Conservation (phyloP, 306 rosid genomes). For the Ormosia semicastrata region DNA sequence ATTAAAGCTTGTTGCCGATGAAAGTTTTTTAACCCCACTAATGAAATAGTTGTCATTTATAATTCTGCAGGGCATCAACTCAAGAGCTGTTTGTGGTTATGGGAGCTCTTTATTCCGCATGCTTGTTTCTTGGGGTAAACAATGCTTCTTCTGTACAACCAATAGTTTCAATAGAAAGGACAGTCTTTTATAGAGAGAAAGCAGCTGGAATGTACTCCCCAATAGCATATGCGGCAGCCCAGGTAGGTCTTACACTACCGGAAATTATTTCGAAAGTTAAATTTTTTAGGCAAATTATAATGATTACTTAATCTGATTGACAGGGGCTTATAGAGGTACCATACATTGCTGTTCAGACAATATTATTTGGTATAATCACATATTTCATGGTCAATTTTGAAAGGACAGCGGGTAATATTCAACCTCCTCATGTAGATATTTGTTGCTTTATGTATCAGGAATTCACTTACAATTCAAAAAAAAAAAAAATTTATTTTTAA, state of each 20-base stretch:
- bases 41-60: slow-evolving; percentile 5
- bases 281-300: neutral
- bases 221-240: slow-evolving; percentile 78
- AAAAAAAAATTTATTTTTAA: too few relatives aligned
- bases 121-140: slow-evolving; percentile 81
- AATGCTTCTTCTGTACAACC: slow-evolving; percentile 92
- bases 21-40: neutral
- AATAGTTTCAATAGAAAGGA: slow-evolving; percentile 88
- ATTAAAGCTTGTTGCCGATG: neutral
- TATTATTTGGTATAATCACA: slow-evolving; percentile 70
- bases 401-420: slow-evolving; percentile 52
- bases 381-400: slow-evolving; percentile 81
- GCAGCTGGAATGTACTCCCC: slow-evolving; percentile 97
- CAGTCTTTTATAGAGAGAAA: slow-evolving; percentile 86
- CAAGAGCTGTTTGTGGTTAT: slow-evolving; percentile 63
- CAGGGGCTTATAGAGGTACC: slow-evolving; percentile 96
- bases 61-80: slow-evolving; percentile 50
- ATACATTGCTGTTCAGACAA: slow-evolving; percentile 70
- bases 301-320: slow-evolving; percentile 7
- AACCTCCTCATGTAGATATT: neutral
- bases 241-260: slow-evolving; percentile 40
- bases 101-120: slow-evolving; percentile 86
- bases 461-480: neutral
- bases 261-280: neutral
- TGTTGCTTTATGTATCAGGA: neutral